Base-by-base conservation (phyloP, 2,329 filamentous ascomycete species). In the Zymoseptoria brevis region DNA sequence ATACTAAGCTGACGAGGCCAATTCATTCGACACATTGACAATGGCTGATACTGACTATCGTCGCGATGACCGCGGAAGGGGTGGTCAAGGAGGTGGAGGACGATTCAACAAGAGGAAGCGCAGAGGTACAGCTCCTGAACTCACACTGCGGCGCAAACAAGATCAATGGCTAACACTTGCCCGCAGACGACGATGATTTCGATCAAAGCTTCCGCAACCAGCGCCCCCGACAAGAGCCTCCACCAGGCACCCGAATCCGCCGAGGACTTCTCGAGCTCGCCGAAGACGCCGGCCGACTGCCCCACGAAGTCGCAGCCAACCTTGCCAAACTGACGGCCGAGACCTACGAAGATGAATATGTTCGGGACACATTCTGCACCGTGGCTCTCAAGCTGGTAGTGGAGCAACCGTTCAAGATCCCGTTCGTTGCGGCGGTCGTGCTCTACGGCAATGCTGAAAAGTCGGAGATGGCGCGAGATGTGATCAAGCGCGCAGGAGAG, bases 391-490 rank as follows among this genome's bases (percentile, higher is more conserved):
- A 93, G 74, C 80, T 97, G 82, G 81, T 88, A 50, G 73, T 90
- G 41, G 94, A 99, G 76, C 94, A 99, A 76, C 94, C 94, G 1
- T 87, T 99, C 74, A 97, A 97, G 80, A 95, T 91, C n/a, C 93
- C 94, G 0, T 97, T 96, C 72, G 82, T 96, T 45, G 91, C 92
- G 8, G 90, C 89, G 19, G 86, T 93, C 13, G 82, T 95, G 50
- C 81, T 96, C 59, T 83, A 90, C 58, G 83, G 87, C 65, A 96
- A 97, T 76, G 83, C 84, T 24, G 77, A 88, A 67, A 90, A 90
- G 71, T 80, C 87, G 4, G 88, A 94, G 65, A 80, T 96, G 41
- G 83, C 87, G 30, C 80, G 81, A 45, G 84, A 90, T 64, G 79
- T 96, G 19, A 79, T 97, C 65, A 80, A 77, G 55, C 84, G 83